Conservation (phyloP, 306 rosid species). For the Biancaea sappan region DNA sequence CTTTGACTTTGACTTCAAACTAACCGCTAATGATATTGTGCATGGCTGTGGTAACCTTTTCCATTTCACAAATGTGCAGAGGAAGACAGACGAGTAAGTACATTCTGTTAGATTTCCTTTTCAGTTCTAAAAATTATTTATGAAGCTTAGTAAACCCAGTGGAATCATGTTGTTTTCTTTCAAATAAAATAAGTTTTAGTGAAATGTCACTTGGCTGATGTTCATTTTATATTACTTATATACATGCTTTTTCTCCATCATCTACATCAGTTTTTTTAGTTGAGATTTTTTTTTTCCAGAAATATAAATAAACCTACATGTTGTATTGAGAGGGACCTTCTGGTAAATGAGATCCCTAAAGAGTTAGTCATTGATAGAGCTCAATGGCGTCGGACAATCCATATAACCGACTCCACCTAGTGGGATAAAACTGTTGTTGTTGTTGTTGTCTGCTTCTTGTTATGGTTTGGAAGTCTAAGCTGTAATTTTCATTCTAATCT, state of each 20-base stretch:
- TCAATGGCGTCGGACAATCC: too few species aligned
- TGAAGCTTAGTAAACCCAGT: background rate
- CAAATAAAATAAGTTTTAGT: background rate
- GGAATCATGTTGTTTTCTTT: background rate
- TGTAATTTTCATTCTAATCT: background rate
- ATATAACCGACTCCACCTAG: too few species aligned
- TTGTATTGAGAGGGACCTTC: too few species aligned
- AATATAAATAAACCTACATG: background rate
- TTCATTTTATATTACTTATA: background rate
- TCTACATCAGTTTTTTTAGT: background rate
- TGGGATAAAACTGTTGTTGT: too few species aligned
- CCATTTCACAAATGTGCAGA: slow-evolving; percentile 55
- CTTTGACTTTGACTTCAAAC: slow-evolving; percentile 28
- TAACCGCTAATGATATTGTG: slow-evolving; percentile 44
- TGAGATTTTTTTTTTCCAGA: background rate
- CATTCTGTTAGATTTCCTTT: slow-evolving; percentile 18
- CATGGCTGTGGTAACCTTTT: slow-evolving; percentile 45
- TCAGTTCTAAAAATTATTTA: slow-evolving; percentile 47
- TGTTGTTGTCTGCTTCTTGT: background rate
- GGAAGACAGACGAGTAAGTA: slow-evolving; percentile 97
- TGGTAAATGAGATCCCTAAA: too few species aligned
- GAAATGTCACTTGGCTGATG: background rate
- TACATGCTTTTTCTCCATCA: background rate
- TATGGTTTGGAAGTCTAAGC: background rate
- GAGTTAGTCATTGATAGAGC: too few species aligned